Conservation (phyloP, 768 basidiomycete genomes). For the Plicaturopsis crispa region DNA sequence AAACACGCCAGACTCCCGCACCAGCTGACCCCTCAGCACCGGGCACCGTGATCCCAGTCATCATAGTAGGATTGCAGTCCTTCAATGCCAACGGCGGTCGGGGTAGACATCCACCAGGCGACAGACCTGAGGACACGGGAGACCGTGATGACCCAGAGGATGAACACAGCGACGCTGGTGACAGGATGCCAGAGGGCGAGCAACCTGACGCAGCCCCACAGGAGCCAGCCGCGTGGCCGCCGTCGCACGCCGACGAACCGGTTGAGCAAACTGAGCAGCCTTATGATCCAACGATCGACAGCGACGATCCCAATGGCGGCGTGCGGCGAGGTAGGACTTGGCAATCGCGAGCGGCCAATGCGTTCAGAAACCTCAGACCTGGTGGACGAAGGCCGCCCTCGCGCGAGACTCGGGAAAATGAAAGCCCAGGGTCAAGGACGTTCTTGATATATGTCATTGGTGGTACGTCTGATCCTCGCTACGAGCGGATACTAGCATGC, state of each 20-base stretch:
- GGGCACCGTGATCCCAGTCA: conserved; percentile 68
- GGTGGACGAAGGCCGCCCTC: conserved; percentile 19
- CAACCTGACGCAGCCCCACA: too few species aligned
- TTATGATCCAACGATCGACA: background rate
- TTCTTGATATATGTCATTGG: conserved; percentile 91
- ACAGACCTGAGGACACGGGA: conserved; percentile 7
- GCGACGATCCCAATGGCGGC: background rate
- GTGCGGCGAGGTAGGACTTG: conserved; percentile 33
- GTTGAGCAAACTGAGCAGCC: background rate
- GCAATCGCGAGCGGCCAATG: conserved; percentile 59
- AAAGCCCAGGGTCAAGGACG: conserved; percentile 45
- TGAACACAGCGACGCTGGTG: too few species aligned
- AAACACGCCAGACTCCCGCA: background rate
- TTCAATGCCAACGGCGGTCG: conserved; percentile 42
- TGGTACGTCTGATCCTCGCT: conserved; percentile 30
- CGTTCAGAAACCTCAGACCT: conserved; percentile 47
- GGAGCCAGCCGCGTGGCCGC: too few species aligned
- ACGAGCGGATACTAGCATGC: conserved; percentile 4
- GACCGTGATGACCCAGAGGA: conserved; percentile 8
- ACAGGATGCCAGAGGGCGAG: too few species aligned
- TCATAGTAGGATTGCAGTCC: conserved; percentile 77
- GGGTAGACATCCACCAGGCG: conserved; percentile 13
- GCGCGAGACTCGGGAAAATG: conserved; percentile 8
- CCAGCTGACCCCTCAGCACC: conserved; percentile 1
- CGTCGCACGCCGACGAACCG: too few species aligned